Evolutionary conservation across 2,329 filamentous ascomycete genomes (phyloP), one percentile per base, ranked within the genome.

Genomic region (Colletotrichum karsti): DNA sequence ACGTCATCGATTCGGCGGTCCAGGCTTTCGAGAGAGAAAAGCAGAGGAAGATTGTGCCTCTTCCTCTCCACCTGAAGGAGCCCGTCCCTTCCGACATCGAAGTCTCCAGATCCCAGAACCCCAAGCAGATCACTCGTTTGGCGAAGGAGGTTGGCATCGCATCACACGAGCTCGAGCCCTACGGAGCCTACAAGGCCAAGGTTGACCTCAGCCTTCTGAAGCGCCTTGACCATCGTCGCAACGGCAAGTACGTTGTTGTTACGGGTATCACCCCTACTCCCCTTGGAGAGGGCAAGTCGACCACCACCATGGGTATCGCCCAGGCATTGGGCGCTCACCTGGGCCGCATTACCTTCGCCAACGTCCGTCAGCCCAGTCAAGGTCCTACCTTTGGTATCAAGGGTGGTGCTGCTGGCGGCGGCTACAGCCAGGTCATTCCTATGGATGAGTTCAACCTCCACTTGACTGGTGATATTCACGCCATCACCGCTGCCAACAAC

Each of bases 401-500:
- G 87, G 96, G 96, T 70, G 96, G 96, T 75, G 96, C 96, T 67
- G 96, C 96, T 63, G 96, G 96, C 75, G 96, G 96, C 79, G 96
- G 96, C 41, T 99, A 98, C 88, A 97, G 94, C 80, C 96, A 99
- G 80, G 96, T 99, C 77, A 98, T 99, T 75, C 96, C 96, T 67
- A 99, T 99, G 96, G 96, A 99, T 75, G 96, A 99, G 81, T 99
- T 99, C 86, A 99, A 99, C 82, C 85, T 99, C 77, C 96, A 99
- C 80, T 84, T 99, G 75, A 99, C 96, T 62, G 96, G 96, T 75
- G 96, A 99, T 78, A 98, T 99, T 64, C 96, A 99, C 79, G 96
- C 96, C 72, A 96, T 99, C 76, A 94, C 94, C 59, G 95, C 95
- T 28, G 96, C 96, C 39, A 99, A 98, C 87, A 99, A 99, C 82